These are phyloP conservation scores for Eragrostis curvula DNA, from an alignment of 176 grass and related monocot species.

Conservation along the genomic window DNA sequence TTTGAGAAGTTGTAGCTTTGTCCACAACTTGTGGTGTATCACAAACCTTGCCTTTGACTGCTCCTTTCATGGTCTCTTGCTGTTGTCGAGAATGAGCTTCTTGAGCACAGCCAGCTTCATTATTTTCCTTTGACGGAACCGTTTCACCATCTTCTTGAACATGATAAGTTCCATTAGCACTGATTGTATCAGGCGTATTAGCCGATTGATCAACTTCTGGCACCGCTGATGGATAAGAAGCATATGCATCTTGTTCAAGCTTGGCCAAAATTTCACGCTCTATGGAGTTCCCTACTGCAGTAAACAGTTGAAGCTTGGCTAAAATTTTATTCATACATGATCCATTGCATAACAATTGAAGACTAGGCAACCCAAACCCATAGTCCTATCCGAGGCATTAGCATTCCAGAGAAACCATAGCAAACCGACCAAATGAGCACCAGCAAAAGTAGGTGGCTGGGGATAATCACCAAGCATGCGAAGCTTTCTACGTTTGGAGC, in stretches of 20 bases:
- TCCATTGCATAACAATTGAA: not conserved
- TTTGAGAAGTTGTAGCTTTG: not conserved
- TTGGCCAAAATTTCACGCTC: slow-evolving; percentile 36
- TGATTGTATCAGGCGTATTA: not conserved
- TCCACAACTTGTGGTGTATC: not conserved
- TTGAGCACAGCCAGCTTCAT: not conserved
- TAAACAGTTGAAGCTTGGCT: not conserved
- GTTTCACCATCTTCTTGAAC: not conserved
- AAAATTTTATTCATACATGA: not conserved
- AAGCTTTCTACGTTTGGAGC: slow-evolving; percentile 24
- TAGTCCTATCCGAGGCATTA: not conserved
- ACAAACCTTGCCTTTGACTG: not conserved
- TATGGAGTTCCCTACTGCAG: slow-evolving; percentile 38
- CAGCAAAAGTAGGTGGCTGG: not conserved
- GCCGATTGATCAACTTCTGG: not conserved
- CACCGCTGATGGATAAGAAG: not conserved
- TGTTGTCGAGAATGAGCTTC: not conserved
- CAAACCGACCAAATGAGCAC: not conserved
- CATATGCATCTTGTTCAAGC: slow-evolving; percentile 16
- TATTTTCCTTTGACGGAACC: not conserved
- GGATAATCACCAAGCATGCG: slow-evolving; percentile 34
- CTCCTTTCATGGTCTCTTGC: not conserved
- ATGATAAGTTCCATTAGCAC: slow-evolving; percentile 14
- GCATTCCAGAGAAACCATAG: not conserved
- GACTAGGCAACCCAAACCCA: not conserved